Base-by-base conservation (phyloP, 805 yeast species). In the Candida silvatica region DNA sequence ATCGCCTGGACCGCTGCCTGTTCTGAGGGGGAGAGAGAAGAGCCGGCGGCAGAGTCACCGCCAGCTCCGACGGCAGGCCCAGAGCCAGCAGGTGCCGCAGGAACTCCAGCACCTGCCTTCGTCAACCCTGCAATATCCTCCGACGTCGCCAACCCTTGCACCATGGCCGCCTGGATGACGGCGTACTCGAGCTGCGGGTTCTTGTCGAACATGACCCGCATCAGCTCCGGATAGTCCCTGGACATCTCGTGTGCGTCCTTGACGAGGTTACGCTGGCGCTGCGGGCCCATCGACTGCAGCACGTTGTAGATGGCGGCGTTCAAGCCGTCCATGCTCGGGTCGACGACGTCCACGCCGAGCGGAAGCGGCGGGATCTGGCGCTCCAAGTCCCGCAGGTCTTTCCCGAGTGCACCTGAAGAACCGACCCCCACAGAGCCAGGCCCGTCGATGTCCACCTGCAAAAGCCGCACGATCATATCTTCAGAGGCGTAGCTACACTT, bases 141-240 rank as follows among this genome's bases (percentile, higher is more conserved):
- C 2, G 55, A 45, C 4, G 20, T 31, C 7, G 52, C 58, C 24
- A 49, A 44, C 20, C 58, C 63, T 30, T 59, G 53, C 40, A 55
- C 59, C 42, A 79, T 51, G 41, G 85, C 58, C 2, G 78, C 64
- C 49, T 88, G 96, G 3, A 87, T 90, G 20, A 85, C 62, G 0
- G 95, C 92, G 54, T 77, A 86, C 2, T 84, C 62, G 31, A 90
- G 62, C 54, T 90, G 97, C 0, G 97, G 97, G 39, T 77, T 76
- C 42, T 73, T 73, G 19, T 67, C 67, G 14, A 88, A 60, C 23
- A 88, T 59, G 27, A 68, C 69, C 34, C 63, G 69, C 63, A 82
- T 76, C 38, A 75, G 58, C 5, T 64, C 65, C 0, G 84, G 82
- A 39, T 77, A 69, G 19, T 65, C 66, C 3, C 57, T 53, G 3